These are phyloP conservation scores for Lasiosphaeria miniovina DNA, from an alignment of 495 filamentous ascomycete species.

Conservation along the genomic window DNA sequence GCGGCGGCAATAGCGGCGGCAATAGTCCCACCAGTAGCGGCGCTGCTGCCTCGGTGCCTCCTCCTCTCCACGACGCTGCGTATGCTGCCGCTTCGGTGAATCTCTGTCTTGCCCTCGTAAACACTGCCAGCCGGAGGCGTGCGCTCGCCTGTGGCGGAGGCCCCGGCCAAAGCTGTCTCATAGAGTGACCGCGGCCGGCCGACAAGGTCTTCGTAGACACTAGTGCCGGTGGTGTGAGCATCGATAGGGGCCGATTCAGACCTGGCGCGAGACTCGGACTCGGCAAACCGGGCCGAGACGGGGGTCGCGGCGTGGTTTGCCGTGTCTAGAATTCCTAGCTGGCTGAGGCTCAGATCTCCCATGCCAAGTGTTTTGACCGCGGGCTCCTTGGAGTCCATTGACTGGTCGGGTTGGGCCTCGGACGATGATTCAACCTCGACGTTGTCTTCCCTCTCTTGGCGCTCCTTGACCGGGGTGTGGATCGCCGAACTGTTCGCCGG, in stretches of 20 bases:
- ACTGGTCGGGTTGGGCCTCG: slow-evolving; percentile 31
- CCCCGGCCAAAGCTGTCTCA: slow-evolving; percentile 32
- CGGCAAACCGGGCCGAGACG: slow-evolving; percentile 41
- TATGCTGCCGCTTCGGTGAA: slow-evolving; percentile 76
- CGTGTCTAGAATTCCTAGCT: slow-evolving; percentile 66
- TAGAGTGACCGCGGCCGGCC: slow-evolving; percentile 41
- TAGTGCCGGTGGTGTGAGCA: slow-evolving; percentile 18
- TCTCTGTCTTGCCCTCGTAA: slow-evolving; percentile 63
- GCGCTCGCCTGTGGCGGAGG: slow-evolving; percentile 45
- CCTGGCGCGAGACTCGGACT: slow-evolving; percentile 35
- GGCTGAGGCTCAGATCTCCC: slow-evolving; percentile 83
- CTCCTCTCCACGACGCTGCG: slow-evolving; percentile 70
- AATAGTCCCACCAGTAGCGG: slow-evolving; percentile 64
- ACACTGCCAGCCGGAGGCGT: slow-evolving; percentile 65
- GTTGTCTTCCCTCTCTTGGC: slow-evolving; percentile 29
- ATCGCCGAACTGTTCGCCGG: slow-evolving; percentile 6
- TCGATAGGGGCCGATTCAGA: slow-evolving; percentile 48
- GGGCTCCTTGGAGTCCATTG: slow-evolving; percentile 58
- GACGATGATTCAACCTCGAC: slow-evolving; percentile 48
- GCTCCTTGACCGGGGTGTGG: slow-evolving; percentile 27
- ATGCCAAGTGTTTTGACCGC: slow-evolving; percentile 87
- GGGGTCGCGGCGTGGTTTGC: slow-evolving; percentile 42
- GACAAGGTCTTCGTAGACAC: slow-evolving; percentile 32
- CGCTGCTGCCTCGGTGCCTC: slow-evolving; percentile 79
- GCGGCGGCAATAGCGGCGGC: slow-evolving; percentile 65